Base-by-base conservation (phyloP, 441 rosid genomes). In the Populus hybrid region DNA sequence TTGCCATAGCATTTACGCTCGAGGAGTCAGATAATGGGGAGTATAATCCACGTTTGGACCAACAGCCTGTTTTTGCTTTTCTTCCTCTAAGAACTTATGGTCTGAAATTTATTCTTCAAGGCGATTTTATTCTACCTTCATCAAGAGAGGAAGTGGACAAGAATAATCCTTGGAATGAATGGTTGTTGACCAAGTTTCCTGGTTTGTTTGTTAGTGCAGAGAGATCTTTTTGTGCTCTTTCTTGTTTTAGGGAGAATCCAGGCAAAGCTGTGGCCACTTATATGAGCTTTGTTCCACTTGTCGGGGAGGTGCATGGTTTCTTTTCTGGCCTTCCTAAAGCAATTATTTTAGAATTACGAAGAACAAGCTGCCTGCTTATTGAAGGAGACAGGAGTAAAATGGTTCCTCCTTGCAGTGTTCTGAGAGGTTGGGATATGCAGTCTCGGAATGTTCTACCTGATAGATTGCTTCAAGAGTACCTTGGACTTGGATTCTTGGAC, bases 51-150 rank as follows among this genome's bases (percentile, higher is more conserved):
- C 78, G 72, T 86, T 80, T 94, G 82, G 86, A 82, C 74, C 96
- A 88, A 81, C 98, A 97, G 80, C 99, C 98, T 26, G 98, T 92
- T 77, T 97, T 97, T 88, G 88, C 99, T 75, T 97, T 89, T 88
- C 99, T 97, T 85, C 99, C 99, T 82, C 82, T 97, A n/a, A 86
- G 99, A 86, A 91, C 96, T n/a, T 97, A 97, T 71, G 99, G 99
- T 77, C 85, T 97, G 76, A 97, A 94, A 85, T 97, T 97, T 84
- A 94, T 97, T 79, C 84, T 97, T 75, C 98, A 97, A 83, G 99
- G 98, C 34, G 98, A 94, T 86, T 97, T 97, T 84, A 85, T 91
- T 81, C 98, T 97, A 78, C 93, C 99, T 38, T 93, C 99, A 78
- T 97, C 99, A 69, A 90, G 99, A 84, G 98, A 97, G 86, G 99